These are phyloP conservation scores for Pseudevernia furfuracea DNA, from an alignment of 495 filamentous ascomycete species.

Conservation along the genomic window DNA sequence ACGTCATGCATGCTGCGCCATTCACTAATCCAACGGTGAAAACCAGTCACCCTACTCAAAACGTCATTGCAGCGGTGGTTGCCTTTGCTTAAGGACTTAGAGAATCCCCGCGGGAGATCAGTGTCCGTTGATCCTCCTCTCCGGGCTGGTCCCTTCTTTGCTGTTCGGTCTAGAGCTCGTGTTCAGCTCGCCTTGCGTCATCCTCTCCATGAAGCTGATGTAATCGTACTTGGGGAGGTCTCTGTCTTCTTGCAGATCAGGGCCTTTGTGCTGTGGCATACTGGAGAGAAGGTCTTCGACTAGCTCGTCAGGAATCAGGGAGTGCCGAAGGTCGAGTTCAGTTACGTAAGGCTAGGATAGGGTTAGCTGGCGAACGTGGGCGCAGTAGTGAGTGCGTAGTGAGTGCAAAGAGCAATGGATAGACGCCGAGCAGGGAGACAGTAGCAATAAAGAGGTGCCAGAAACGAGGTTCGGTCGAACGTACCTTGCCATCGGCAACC, in stretches of 20 bases:
- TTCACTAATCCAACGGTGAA: neutral
- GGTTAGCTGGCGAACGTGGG: neutral
- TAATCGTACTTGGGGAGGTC: conserved; percentile 81
- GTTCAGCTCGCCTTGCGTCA: conserved; percentile 36
- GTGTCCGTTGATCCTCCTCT: conserved; percentile 1
- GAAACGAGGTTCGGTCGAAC: conserved; percentile 18
- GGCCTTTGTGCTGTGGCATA: conserved; percentile 73
- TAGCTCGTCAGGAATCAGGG: conserved; percentile 87
- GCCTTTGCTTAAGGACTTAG: no score
- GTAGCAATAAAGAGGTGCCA: neutral
- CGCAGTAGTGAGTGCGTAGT: neutral
- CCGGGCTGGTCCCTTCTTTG: neutral
- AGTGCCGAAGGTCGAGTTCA: conserved; percentile 90
- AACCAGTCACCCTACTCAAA: neutral
- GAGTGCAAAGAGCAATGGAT: neutral
- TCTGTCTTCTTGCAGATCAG: conserved; percentile 70
- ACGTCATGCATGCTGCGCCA: neutral
- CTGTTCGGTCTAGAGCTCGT: neutral
- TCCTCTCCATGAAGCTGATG: conserved; percentile 82
- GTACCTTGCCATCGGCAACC: conserved; percentile 90
- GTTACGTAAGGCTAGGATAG: conserved; percentile 75
- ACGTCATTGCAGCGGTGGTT: neutral
- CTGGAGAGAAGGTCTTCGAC: conserved; percentile 84
- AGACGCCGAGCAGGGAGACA: neutral
- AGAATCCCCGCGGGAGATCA: neutral